A percentile compares a stretch with the other conserved stretches of the same genome.
phyloP scores from a whole-genome alignment of 164 flowering plant genomes.

The Vitis rotundifolia region DNA sequence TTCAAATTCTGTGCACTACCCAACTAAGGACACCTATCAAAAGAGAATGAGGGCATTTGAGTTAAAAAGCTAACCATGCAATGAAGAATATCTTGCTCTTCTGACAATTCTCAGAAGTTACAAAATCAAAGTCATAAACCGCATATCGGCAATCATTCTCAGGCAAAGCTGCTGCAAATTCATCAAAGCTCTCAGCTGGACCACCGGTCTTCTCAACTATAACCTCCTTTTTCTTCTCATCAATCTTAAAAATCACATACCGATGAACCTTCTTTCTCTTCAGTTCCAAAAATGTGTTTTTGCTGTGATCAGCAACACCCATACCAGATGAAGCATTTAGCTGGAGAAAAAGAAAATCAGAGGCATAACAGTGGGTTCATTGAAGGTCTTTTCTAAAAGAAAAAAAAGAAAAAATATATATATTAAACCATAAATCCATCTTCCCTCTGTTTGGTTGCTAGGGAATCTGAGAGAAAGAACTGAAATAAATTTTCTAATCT shows the following conservation, averaged over 20 bases:
- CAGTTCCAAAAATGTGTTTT: conserved; percentile 56
- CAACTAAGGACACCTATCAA: neutral
- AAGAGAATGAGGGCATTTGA: neutral
- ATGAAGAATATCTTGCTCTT: conserved; percentile 92
- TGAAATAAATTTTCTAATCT: too few species aligned
- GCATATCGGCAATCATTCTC: conserved; percentile 90
- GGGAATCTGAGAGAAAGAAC: too few species aligned
- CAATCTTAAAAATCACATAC: conserved; percentile 78
- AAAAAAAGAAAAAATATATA: too few species aligned
- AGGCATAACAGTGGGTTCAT: neutral
- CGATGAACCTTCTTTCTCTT: conserved; percentile 75
- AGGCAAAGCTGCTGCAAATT: conserved; percentile 72
- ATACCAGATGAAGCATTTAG: conserved; percentile 70
- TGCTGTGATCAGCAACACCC: conserved; percentile 79
- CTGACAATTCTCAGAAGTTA: conserved; percentile 84
- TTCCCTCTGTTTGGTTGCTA: too few species aligned
- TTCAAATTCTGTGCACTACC: too few species aligned
- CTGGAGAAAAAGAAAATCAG: conserved; percentile 30
- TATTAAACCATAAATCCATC: too few species aligned
- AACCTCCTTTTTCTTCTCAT: conserved; percentile 79
- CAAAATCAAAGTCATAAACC: conserved; percentile 78
- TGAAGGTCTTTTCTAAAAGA: neutral
- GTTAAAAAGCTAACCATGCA: conserved; percentile 59
- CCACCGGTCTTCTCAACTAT: conserved; percentile 79
- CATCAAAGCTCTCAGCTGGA: conserved; percentile 80